Base-by-base conservation (phyloP, 306 rosid species). In the Cucurbita moschata region DNA sequence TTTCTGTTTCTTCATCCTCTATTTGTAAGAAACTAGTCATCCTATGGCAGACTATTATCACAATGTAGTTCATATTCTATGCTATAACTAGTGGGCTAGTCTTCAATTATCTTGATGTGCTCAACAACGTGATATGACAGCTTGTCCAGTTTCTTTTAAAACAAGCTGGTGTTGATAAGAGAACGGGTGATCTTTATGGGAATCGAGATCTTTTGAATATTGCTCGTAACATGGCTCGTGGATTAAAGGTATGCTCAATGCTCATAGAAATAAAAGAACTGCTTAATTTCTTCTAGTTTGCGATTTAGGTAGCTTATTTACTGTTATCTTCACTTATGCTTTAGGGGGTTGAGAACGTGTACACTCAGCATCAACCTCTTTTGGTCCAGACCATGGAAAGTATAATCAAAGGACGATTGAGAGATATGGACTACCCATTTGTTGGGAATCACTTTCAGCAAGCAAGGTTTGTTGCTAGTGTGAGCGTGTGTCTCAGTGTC, bases 171-270 rank as follows among this genome's bases (percentile, higher is more conserved):
- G 89, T 92, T 79, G 96, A 92, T 79, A 92, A 85, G 82, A 83
- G 98, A 82, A 89, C 86, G 7, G 96, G 92, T 50, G 98, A 89
- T 87, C 95, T 92, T 69, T 92, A 6, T 67, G 96, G 96, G 75
- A 92, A 89, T 81, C 88, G 96, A 70, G 98, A 92, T 82, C 84
- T 92, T 83, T 76, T 89, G 80, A 92, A 92, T 77, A 92, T 92
- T 85, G 98, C 98, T 49, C 98, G 91, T 76, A 92, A 92, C 81
- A 92, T 89, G 98, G 98, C 98, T 75, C 92, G 98, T 79, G 98
- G 96, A 71, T 75, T 92, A 77, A 92, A 92, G 96, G 98, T 89
- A 74, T 79, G 86, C 76, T 78, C 50, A 19, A 65, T 70, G 39
- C 60, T 71, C 16, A 11, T 37, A 72, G 35, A 30, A 30, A 30